Percentiles rank a stretch among this genome's conserved stretches.
Conservation (phyloP, 148 eudicot species). For the Rhododendron kiyosumense region DNA sequence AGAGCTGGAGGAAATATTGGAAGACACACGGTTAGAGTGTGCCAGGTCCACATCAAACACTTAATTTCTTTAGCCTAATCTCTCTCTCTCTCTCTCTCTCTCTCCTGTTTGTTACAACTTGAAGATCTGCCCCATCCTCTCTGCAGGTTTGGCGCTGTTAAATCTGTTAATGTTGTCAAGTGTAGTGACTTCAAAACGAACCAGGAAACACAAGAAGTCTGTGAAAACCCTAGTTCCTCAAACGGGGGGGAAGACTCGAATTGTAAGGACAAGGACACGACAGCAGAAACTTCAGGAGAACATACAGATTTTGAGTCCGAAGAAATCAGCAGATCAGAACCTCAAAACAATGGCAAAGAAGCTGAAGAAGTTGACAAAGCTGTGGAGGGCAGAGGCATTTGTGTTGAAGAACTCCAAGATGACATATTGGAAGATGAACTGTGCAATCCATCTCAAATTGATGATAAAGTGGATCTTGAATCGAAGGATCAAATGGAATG, state of each 20-base stretch:
- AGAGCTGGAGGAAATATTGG: slow-evolving; percentile 73
- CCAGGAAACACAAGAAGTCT: slow-evolving; percentile 22
- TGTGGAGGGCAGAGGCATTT: slow-evolving; percentile 21
- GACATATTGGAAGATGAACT: slow-evolving; percentile 19
- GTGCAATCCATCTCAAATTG: slow-evolving; percentile 8
- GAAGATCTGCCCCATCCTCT: background rate
- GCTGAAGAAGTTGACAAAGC: slow-evolving; percentile 16
- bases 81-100: background rate
- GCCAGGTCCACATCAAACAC: slow-evolving; percentile 48
- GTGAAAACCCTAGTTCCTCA: slow-evolving; percentile 16
- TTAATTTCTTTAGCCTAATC: background rate
- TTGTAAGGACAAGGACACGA: slow-evolving; percentile 6
- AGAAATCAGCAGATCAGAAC: slow-evolving; percentile 18
- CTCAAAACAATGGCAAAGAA: slow-evolving; percentile 13
- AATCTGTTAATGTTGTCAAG: slow-evolving; percentile 10
- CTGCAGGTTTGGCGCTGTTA: slow-evolving; percentile 6
- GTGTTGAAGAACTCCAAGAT: slow-evolving; percentile 6
- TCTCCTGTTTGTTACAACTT: background rate
- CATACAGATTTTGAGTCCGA: slow-evolving; percentile 15
- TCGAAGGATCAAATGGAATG: slow-evolving; percentile 4
- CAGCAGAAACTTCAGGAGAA: slow-evolving; percentile 16
- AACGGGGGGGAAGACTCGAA: slow-evolving; percentile 19
- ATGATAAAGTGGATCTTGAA: slow-evolving; percentile 6
- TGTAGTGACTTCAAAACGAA: slow-evolving; percentile 6
- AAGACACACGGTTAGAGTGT: slow-evolving; percentile 84